Evolutionary conservation across 805 yeast species (phyloP), one percentile per base, ranked within the genome.

Genomic region (Metschnikowia cerradonensis): DNA sequence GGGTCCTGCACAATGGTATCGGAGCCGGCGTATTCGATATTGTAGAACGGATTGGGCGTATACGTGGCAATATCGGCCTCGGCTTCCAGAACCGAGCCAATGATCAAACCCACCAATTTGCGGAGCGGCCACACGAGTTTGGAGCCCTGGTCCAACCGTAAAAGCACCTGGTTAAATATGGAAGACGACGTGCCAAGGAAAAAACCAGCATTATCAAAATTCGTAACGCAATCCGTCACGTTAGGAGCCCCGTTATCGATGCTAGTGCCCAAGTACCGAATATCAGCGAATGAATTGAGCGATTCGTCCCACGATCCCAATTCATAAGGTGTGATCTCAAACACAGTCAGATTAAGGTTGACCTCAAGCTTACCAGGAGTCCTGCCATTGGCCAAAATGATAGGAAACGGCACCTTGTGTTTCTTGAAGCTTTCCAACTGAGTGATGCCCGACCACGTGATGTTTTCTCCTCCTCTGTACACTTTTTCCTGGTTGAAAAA

Each of bases 181-280:
- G 92, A 76, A 2, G 96, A 86, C 1, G 96, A 88, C 6, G 96
- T 84, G 36, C 95, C 96, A 69, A 88, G 72, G 32, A 88, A 70
- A 62, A 81, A 90, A 6, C 96, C 95, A 6, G 88, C 73, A 45
- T 71, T 71, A 49, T 70, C 75, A 52, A 59, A 69, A 38, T 65
- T 65, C 4, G 61, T 64, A 13, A 63, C 58, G 44, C 76, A 71
- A 4, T 41, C 35, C 10, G 52, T 51, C 1, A 50, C 39, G 38
- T 43, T 48, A 7, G 60, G 50, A 22, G 20, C 31, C 30, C 70
- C 71, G 42, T 62, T 53, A 22, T 55, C 58, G 7, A 67, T 41
- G 11, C 53, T 41, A 2, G 71, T 59, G 10, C 76, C 76, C 41
- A 67, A 44, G 45, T 64, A 73, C 48, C 64, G 54, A 23, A 62